Evolutionary conservation across 2,329 filamentous ascomycete species (phyloP).

Genomic region (Didymella keratinophila): DNA sequence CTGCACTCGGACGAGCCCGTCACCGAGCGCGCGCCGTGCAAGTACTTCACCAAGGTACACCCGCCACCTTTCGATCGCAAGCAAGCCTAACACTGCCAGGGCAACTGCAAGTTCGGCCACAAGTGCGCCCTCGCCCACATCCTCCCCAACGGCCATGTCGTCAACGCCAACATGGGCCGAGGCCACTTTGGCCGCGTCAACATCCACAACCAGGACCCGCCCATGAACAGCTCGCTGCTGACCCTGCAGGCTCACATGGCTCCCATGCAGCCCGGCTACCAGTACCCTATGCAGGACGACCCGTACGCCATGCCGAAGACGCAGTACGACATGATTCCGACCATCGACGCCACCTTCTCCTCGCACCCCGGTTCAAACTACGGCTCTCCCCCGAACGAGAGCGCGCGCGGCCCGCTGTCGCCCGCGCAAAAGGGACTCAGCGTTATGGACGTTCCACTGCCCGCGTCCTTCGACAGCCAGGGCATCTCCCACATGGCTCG

Average conservation of each 20-base stretch:
- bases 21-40: slow-evolving; percentile 87
- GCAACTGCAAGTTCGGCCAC: slow-evolving; percentile 98
- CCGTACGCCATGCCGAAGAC: slow-evolving; percentile 44
- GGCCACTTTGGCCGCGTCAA: slow-evolving; percentile 73
- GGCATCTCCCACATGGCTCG: slow-evolving; percentile 91
- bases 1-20: slow-evolving; percentile 88
- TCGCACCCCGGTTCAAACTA: slow-evolving; percentile 71
- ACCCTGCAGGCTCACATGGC: slow-evolving; percentile 61
- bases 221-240: slow-evolving; percentile 77
- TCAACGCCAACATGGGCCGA: slow-evolving; percentile 71
- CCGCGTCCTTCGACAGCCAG: slow-evolving; percentile 95
- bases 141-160: slow-evolving; percentile 88
- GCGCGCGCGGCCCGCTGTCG: slow-evolving; percentile 75
- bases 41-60: slow-evolving; percentile 94
- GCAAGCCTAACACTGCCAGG: too few species aligned
- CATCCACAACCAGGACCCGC: slow-evolving; percentile 71
- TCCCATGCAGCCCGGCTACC: slow-evolving; percentile 52
- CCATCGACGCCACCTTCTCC: slow-evolving; percentile 66
- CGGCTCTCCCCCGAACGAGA: slow-evolving; percentile 81
- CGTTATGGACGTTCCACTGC: slow-evolving; percentile 90
- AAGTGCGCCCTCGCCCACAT: slow-evolving; percentile 98
- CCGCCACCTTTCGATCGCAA: background rate
- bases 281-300: slow-evolving; percentile 54
- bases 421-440: slow-evolving; percentile 78
- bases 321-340: slow-evolving; percentile 60